Base-by-base conservation (phyloP, 208 protist genomes). In the Trypanosoma cruzi region DNA sequence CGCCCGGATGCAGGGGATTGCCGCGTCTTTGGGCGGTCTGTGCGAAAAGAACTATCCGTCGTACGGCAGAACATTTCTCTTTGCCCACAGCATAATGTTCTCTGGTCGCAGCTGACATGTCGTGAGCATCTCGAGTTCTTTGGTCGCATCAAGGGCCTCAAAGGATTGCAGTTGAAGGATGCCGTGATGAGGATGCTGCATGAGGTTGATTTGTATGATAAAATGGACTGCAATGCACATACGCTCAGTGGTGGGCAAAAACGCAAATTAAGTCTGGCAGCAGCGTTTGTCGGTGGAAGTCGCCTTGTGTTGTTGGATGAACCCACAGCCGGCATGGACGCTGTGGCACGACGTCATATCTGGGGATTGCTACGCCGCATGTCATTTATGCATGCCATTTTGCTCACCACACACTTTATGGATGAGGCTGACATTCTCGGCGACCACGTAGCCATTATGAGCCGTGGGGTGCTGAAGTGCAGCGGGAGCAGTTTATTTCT, bases 401-500 rank as follows among this genome's bases (percentile, higher is more conserved):
- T 82, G 16, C 67, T 82, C 24, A 82, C 77, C 0, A 92, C 89
- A n/a, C 95, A 97, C 62, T 92, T 80, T 72, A 96, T 98, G 93
- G 96, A 98, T 63, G 97, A 98, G 71, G 97, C 97, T 10, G 95
- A 98, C 62, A 68, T 93, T 32, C 84, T 99, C 13, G 85, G 88
- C 34, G 85, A 98, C 74, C 81, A 84, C 26, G 96, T 99, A 55
- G 96, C 89, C 2, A 98, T 99, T 60, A 94, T 99, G 83, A 83
- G 79, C 34, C 37, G 71, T 34, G 88, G 90, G 54, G 40, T 55
- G 11, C 56, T 94, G 50, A 69, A 82, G 50, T 94, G 88, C 73
- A 54, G 60, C 29, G 89, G 89, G 24, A 88, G 75, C 55, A 81
- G 60, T 22, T 24, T 85, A 26, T 88, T 92, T 49, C 79, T 93